Percentiles rank a stretch among this genome's conserved stretches.
These are phyloP conservation scores for Primulina huaijiensis DNA, from an alignment of 257 asterid species.

Conservation along the genomic window DNA sequence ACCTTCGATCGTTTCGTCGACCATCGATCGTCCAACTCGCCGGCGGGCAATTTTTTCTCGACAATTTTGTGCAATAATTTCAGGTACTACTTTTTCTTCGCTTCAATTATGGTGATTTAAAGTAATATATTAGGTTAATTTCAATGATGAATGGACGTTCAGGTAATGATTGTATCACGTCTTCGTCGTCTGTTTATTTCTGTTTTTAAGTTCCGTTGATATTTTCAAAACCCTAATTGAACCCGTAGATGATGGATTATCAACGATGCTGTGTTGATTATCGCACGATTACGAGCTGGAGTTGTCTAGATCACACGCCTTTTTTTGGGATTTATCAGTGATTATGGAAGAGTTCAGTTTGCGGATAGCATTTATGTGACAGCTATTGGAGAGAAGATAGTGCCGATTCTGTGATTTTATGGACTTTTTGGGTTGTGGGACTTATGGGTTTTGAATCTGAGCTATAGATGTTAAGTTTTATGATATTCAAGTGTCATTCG, in stretches of 20 bases:
- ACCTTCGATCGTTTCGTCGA: not conserved
- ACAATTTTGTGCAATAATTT: slow-evolving; percentile 20
- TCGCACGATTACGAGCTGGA: slow-evolving; percentile 41
- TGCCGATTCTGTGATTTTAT: slow-evolving; percentile 26
- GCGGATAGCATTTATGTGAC: slow-evolving; percentile 29
- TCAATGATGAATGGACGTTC: slow-evolving; percentile 16
- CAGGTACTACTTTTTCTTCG: slow-evolving; percentile 14
- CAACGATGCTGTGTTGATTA: slow-evolving; percentile 35
- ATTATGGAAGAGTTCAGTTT: slow-evolving; percentile 29
- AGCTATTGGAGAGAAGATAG: slow-evolving; percentile 15
- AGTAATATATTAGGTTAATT: slow-evolving; percentile 7
- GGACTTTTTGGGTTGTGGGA: slow-evolving; percentile 29
- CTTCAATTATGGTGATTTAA: slow-evolving; percentile 2
- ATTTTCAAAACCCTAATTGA: slow-evolving; percentile 69
- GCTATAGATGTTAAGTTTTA: slow-evolving; percentile 25
- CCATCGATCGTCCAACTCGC: slow-evolving; percentile 41
- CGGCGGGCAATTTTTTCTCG: slow-evolving; percentile 17
- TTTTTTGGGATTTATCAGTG: slow-evolving; percentile 33
- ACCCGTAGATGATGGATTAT: slow-evolving; percentile 47
- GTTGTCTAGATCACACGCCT: slow-evolving; percentile 53
- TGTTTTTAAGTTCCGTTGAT: slow-evolving; percentile 15
- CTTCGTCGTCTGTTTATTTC: not conserved
- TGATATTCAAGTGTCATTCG: slow-evolving; percentile 12
- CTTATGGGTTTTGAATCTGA: slow-evolving; percentile 34
- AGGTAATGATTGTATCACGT: slow-evolving; percentile 20